Evolutionary conservation across 257 asterid species (phyloP).

Genomic region (Linaria vulgaris): DNA sequence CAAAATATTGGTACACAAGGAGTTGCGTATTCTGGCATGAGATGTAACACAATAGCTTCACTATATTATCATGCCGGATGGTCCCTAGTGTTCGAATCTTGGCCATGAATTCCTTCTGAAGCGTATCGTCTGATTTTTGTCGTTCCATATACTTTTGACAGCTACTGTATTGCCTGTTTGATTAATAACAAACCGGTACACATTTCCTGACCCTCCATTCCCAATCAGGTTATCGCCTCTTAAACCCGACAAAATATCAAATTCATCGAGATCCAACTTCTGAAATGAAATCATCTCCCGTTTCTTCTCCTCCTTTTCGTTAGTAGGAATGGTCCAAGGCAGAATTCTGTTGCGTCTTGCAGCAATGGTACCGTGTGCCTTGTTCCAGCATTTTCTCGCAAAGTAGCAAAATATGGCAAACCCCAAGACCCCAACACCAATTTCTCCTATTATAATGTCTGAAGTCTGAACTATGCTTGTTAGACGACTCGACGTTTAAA

Average conservation of each 20-base stretch:
- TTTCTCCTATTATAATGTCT: too few relatives aligned
- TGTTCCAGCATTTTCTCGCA: too few relatives aligned
- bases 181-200: constrained; percentile 39
- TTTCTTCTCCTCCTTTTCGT: constrained; percentile 6
- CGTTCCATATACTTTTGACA: constrained; percentile 48
- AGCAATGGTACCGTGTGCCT: too few relatives aligned
- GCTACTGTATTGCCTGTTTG: constrained; percentile 42
- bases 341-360: background rate
- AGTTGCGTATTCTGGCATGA: constrained; percentile 50
- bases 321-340: background rate
- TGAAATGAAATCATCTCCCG: constrained; percentile 32
- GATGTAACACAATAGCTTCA: constrained; percentile 59
- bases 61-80: constrained; percentile 58
- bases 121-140: constrained; percentile 35
- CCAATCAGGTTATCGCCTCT: constrained; percentile 55
- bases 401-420: too few relatives aligned
- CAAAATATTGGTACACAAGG: constrained; percentile 59
- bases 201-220: constrained; percentile 62
- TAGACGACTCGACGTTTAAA: too few relatives aligned
- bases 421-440: too few relatives aligned
- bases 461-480: too few relatives aligned
- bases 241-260: constrained; percentile 43
- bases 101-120: constrained; percentile 56
- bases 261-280: constrained; percentile 48
- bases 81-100: constrained; percentile 61